Evolutionary conservation across 441 rosid species (phyloP).

Genomic region (Aquilaria agallochum): DNA sequence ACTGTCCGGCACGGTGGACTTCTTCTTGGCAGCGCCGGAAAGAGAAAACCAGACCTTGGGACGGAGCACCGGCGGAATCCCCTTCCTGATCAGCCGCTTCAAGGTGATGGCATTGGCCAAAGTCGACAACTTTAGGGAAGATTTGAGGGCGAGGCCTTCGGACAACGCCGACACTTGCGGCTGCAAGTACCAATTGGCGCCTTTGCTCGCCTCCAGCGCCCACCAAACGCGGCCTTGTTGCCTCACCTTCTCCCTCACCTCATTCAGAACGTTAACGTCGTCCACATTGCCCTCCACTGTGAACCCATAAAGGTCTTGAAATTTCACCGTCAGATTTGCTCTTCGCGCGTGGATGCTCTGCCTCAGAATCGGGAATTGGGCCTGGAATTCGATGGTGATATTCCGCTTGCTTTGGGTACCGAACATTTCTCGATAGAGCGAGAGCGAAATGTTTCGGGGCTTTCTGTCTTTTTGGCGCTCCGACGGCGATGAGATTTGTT

Average conservation of each 20-base stretch:
- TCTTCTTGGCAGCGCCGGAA: slow-evolving; percentile 99
- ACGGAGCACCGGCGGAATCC: slow-evolving; percentile 91
- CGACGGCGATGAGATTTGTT: too few species aligned
- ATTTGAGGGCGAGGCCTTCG: slow-evolving; percentile 73
- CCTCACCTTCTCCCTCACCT: slow-evolving; percentile 95
- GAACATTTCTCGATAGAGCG: slow-evolving; percentile 50
- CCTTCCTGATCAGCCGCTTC: slow-evolving; percentile 88
- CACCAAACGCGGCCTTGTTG: slow-evolving; percentile 97
- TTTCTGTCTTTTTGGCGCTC: too few species aligned
- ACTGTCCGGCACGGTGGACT: slow-evolving; percentile 95
- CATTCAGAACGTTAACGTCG: slow-evolving; percentile 89
- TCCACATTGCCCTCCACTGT: slow-evolving; percentile 98
- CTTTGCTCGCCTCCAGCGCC: slow-evolving; percentile 97
- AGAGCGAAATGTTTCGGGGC: slow-evolving; percentile 4
- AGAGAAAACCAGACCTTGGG: slow-evolving; percentile 98
- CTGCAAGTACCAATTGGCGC: slow-evolving; percentile 96
- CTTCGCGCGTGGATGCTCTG: slow-evolving; percentile 94
- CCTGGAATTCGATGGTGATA: slow-evolving; percentile 56
- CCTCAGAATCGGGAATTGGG: slow-evolving; percentile 74
- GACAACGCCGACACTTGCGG: slow-evolving; percentile 56
- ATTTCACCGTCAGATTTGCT: slow-evolving; percentile 82
- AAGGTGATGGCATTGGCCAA: slow-evolving; percentile 79
- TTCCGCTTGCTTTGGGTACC: slow-evolving; percentile 63
- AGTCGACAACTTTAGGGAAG: slow-evolving; percentile 76
- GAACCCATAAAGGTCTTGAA: slow-evolving; percentile 92